These are phyloP conservation scores for Aspergillus thermomutatus DNA, from an alignment of 2,329 filamentous ascomycete species.

Conservation along the genomic window DNA sequence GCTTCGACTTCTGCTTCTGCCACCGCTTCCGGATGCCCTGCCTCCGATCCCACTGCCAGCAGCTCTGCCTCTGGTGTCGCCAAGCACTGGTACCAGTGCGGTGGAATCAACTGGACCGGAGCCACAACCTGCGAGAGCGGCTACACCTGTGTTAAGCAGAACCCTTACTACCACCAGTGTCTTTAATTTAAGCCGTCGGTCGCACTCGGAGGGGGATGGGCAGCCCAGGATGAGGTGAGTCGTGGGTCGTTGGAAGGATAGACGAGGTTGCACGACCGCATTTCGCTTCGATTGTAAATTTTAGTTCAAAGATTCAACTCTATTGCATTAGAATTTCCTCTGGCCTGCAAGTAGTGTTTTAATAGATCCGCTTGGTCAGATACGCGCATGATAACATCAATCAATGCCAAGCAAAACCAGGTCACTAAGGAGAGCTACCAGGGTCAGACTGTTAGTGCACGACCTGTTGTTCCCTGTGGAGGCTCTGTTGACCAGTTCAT, in stretches of 20 bases:
- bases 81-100: constrained; percentile 31
- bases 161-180: constrained; percentile 41
- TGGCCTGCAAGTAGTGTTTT: too few relatives aligned
- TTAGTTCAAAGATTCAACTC: background rate
- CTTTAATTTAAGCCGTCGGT: constrained; percentile 4
- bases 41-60: constrained; percentile 4
- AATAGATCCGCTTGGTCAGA: too few relatives aligned
- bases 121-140: constrained; percentile 29
- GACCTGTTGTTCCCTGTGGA: too few relatives aligned
- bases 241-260: background rate
- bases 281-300: background rate
- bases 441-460: too few relatives aligned
- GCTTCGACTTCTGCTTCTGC: too few relatives aligned
- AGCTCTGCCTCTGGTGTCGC: constrained; percentile 9
- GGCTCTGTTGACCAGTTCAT: too few relatives aligned
- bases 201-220: background rate
- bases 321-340: too few relatives aligned
- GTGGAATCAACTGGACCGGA: constrained; percentile 36
- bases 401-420: too few relatives aligned
- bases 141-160: constrained; percentile 32
- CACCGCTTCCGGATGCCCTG: constrained; percentile 3
- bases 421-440: too few relatives aligned
- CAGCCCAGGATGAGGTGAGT: background rate
- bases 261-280: background rate
- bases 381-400: too few relatives aligned